phyloP scores from a whole-genome alignment of 179 eudicot species.

The Spergularia azorica region DNA sequence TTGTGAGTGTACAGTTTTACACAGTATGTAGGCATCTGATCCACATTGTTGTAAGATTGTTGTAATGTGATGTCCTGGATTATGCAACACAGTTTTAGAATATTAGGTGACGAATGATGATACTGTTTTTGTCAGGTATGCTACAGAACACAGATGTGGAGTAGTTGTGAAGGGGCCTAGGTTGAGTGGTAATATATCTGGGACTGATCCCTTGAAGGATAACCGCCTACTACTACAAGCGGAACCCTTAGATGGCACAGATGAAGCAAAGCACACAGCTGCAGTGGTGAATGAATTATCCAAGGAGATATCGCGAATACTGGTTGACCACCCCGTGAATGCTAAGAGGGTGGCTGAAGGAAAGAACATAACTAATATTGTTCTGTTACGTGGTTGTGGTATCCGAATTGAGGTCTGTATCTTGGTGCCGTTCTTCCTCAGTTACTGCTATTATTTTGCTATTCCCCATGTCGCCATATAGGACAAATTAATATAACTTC shows the following conservation, averaged over 20 bases:
- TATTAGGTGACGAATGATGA: neutral
- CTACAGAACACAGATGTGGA: constrained; percentile 98
- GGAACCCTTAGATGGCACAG: constrained; percentile 77
- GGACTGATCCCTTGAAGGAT: constrained; percentile 95
- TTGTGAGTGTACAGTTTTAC: neutral
- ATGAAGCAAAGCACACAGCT: constrained; percentile 91
- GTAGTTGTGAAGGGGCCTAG: constrained; percentile 96
- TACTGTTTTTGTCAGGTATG: constrained; percentile 55
- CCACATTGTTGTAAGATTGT: neutral
- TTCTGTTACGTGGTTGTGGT: constrained; percentile 95
- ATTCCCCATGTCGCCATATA: neutral
- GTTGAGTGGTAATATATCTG: constrained; percentile 95
- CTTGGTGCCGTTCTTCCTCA: neutral
- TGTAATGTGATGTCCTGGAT: neutral
- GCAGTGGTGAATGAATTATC: constrained; percentile 88
- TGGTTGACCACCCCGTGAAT: constrained; percentile 81
- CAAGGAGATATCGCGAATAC: constrained; percentile 78
- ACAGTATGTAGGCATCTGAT: neutral
- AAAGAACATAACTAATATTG: constrained; percentile 83
- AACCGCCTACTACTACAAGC: constrained; percentile 86
- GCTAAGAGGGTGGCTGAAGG: constrained; percentile 73
- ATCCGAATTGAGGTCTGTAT: constrained; percentile 81
- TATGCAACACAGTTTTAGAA: constrained; percentile 10
- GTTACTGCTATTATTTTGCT: too few relatives aligned
- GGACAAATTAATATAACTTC: neutral